Conservation (phyloP, 139 green algal genomes). For the Tetradesmus obliquus region DNA sequence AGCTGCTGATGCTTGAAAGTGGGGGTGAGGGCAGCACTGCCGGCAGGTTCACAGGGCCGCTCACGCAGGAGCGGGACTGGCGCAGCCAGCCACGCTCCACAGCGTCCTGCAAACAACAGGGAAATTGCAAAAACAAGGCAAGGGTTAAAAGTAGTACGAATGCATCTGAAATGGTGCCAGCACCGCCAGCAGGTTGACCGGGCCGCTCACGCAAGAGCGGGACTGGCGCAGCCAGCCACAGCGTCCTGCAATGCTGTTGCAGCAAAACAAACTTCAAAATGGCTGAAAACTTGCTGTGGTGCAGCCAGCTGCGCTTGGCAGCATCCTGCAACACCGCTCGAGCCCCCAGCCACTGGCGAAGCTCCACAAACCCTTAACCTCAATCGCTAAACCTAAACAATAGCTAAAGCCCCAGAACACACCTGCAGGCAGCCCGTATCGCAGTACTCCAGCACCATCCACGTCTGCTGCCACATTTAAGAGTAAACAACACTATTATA, state of each 20-base stretch:
- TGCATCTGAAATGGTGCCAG: background rate
- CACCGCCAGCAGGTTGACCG: conserved; percentile 46
- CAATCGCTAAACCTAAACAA: too few relatives aligned
- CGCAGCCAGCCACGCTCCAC: conserved; percentile 62
- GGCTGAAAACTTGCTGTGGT: background rate
- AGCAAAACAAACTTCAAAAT: background rate
- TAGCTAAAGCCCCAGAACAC: too few relatives aligned
- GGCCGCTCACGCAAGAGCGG: background rate
- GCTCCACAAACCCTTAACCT: background rate
- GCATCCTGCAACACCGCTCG: conserved; percentile 49
- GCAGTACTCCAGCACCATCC: conserved; percentile 54
- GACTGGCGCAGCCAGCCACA: conserved; percentile 54
- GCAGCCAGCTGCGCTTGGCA: conserved; percentile 59
- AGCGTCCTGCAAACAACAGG: conserved; percentile 48
- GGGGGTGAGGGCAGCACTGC: conserved; percentile 46
- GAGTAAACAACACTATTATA: background rate
- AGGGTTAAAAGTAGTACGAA: too few relatives aligned
- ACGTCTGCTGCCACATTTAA: background rate
- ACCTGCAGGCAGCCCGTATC: conserved; percentile 59
- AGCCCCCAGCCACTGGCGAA: background rate
- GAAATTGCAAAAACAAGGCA: background rate
- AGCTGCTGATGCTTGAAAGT: too few relatives aligned
- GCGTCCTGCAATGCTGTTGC: conserved; percentile 47
- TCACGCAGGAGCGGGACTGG: conserved; percentile 3
- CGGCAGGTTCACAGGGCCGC: conserved; percentile 37